Base-by-base conservation (phyloP, 768 basidiomycete genomes). In the Baorangia bicolor region DNA sequence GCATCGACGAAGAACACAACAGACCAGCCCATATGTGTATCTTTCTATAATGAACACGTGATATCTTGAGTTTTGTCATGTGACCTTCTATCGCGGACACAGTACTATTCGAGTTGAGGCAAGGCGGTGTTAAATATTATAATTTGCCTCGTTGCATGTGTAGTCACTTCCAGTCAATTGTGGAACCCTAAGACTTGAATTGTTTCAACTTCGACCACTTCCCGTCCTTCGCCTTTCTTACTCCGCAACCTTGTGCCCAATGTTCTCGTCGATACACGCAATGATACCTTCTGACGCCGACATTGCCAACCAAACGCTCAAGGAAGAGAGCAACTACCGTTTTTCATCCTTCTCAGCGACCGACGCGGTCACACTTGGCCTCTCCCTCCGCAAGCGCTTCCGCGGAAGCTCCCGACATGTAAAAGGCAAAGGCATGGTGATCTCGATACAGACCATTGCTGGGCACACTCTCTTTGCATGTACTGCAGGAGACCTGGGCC, bases 321-420 rank as follows among this genome's bases (percentile, higher is more conserved):
- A 75, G 43, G 90, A 92, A 58, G 91, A 93, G 74, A 76, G 80
- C 35, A 76, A 59, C 59, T 86, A 83, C 65, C 86, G 88, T 48
- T 92, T 92, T 64, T 74, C 81, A 0, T 80, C 87, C 23, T 93
- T 93, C 72, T 81, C 82, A 30, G 84, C 89, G 10, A 78, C 82
- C 34, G 92, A 93, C 61, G 91, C 91, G 14, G 83, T 93, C 50
- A 92, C 90, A 18, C 78, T 93, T 27, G 85, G 86, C 8, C 80
- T 92, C 49, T 91, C 89, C 3, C 71, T 93, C 47, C 82, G 91
- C 59, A 93, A 93, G 70, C 81, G 91, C n/a, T 93, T 93, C 61
- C 83, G 90, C 53, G 80, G 81, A 25, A 83, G 85, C 28, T 78
- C 82, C 38, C 79, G 90, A 21, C 87, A 91, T 67, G 73, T 76